Evolutionary conservation across 2,329 filamentous ascomycete species (phyloP).

Genomic region (Pezicula neosporulosa): DNA sequence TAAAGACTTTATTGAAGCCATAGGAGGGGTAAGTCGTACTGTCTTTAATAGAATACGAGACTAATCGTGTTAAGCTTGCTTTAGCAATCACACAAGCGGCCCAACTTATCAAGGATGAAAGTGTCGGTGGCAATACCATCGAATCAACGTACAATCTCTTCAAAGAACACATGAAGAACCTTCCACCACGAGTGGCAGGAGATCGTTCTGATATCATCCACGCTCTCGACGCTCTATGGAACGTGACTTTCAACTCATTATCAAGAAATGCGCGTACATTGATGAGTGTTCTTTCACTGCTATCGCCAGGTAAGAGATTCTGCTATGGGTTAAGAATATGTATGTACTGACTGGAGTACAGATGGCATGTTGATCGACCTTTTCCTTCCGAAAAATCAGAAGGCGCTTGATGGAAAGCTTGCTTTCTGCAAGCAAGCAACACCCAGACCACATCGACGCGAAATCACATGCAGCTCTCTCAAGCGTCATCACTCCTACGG

Average conservation of each 20-base stretch:
- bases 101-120: conserved; percentile 2
- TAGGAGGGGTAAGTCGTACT: conserved; percentile 9
- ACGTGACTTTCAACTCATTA: conserved; percentile 13
- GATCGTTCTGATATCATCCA: conserved; percentile 6
- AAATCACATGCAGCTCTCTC: conserved; percentile 6
- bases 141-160: conserved; percentile 5
- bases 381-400: conserved; percentile 15
- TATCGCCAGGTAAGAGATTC: conserved; percentile 10
- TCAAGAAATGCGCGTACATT: conserved; percentile 7
- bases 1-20: conserved; percentile 5
- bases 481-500: conserved; percentile 7
- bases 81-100: conserved; percentile 14
- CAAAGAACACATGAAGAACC: conserved; percentile 7
- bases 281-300: conserved; percentile 13
- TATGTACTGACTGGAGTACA: not conserved
- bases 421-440: conserved; percentile 17
- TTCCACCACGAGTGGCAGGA: conserved; percentile 6
- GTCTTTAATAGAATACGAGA: not conserved
- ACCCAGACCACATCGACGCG: conserved; percentile 6
- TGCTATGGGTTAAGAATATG: not conserved
- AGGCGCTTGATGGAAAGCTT: conserved; percentile 13
- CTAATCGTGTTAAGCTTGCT: conserved; percentile 4
- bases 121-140: conserved; percentile 5
- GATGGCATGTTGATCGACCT: conserved; percentile 17
- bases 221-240: conserved; percentile 13